Percentiles rank a stretch among this genome's conserved stretches.
Evolutionary conservation across 2,329 filamentous ascomycete genomes (phyloP).

Genomic region (Penicillium sp.): DNA sequence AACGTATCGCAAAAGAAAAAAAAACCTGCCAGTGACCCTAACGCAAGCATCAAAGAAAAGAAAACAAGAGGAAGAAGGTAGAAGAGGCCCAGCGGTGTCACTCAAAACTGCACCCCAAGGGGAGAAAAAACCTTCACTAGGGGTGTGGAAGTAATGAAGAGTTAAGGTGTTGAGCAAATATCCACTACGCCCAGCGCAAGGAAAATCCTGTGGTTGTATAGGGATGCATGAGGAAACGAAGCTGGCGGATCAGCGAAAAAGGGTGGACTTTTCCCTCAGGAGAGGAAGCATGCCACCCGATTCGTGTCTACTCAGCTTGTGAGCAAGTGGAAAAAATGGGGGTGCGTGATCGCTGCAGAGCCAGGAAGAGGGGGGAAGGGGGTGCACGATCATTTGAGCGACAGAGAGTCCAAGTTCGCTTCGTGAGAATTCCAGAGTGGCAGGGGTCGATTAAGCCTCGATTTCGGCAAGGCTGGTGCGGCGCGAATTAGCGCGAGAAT

Average conservation of each 20-base stretch:
- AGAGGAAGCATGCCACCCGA: too few relatives aligned
- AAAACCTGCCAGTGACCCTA: background rate
- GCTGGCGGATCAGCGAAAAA: constrained; percentile 9
- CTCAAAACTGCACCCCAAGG: background rate
- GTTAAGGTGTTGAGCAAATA: constrained; percentile 8
- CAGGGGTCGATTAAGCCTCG: background rate
- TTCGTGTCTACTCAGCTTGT: too few relatives aligned
- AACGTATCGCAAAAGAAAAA: constrained; percentile 2
- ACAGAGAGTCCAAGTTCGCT: too few relatives aligned
- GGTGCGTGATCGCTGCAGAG: too few relatives aligned
- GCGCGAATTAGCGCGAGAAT: constrained; percentile 24
- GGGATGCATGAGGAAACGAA: constrained; percentile 19
- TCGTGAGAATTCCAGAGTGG: too few relatives aligned
- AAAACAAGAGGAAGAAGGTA: background rate
- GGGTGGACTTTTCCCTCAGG: too few relatives aligned
- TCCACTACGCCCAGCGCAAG: constrained; percentile 17
- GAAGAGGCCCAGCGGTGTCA: background rate
- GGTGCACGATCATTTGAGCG: too few relatives aligned
- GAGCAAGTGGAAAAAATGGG: too few relatives aligned
- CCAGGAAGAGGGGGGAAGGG: too few relatives aligned
- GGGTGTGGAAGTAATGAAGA: background rate
- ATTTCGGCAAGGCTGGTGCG: constrained; percentile 20
- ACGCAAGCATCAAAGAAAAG: background rate
- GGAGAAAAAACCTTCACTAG: background rate
- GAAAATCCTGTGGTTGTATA: constrained; percentile 10